These are phyloP conservation scores for Wickerhamiella azymoides DNA, from an alignment of 805 yeast species.

Conservation along the genomic window DNA sequence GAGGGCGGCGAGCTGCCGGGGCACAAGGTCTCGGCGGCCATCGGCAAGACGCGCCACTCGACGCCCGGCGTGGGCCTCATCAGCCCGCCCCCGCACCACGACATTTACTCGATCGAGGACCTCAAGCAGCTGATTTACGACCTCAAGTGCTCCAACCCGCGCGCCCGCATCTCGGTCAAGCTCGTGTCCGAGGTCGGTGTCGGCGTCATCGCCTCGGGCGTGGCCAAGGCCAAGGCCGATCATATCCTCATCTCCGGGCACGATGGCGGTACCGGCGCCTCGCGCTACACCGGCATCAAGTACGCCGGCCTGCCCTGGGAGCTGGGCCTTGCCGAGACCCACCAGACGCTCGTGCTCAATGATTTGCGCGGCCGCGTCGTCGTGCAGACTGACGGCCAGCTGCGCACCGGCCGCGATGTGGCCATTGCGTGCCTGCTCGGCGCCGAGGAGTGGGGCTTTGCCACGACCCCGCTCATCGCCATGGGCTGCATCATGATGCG, in stretches of 20 bases:
- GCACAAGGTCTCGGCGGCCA: slow-evolving; percentile 71
- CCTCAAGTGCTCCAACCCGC: slow-evolving; percentile 90
- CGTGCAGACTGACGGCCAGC: slow-evolving; percentile 97
- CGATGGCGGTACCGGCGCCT: slow-evolving; percentile 99
- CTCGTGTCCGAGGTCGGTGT: slow-evolving; percentile 97
- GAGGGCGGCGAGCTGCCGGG: slow-evolving; percentile 99
- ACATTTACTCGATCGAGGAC: slow-evolving; percentile 95
- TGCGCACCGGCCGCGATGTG: slow-evolving; percentile 92
- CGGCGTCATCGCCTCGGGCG: slow-evolving; percentile 98
- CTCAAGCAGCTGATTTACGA: slow-evolving; percentile 92
- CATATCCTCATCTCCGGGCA: slow-evolving; percentile 93
- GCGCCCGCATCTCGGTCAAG: slow-evolving; percentile 93
- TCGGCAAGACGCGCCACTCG: slow-evolving; percentile 92
- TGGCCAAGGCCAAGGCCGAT: slow-evolving; percentile 97
- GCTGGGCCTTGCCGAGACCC: slow-evolving; percentile 94
- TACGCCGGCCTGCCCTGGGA: slow-evolving; percentile 99
- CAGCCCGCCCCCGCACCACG: slow-evolving; percentile 98
- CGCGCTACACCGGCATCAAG: slow-evolving; percentile 92
- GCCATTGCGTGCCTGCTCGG: slow-evolving; percentile 93
- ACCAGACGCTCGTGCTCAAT: slow-evolving; percentile 89
- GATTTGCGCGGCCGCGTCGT: slow-evolving; percentile 91
- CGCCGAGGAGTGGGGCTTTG: slow-evolving; percentile 98
- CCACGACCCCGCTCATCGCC: slow-evolving; percentile 91
- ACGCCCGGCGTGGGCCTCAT: slow-evolving; percentile 94
- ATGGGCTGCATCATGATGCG: slow-evolving; percentile 97